Evolutionary conservation across 2,329 filamentous ascomycete genomes (phyloP).

Genomic region (Diaporthe humulicola): DNA sequence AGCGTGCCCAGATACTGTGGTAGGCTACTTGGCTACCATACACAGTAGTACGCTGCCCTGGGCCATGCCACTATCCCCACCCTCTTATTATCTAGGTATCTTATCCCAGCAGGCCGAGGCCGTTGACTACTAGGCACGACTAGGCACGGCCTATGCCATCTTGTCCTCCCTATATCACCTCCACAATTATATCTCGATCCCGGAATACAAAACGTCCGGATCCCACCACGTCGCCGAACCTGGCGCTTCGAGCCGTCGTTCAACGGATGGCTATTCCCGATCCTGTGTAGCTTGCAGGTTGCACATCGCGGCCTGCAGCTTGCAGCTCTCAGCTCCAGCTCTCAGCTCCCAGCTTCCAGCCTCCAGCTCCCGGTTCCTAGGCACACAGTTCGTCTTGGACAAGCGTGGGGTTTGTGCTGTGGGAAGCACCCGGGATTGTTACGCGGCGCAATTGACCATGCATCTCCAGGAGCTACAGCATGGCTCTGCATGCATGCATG

Average conservation of each 20-base stretch:
- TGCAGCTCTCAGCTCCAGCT: not conserved
- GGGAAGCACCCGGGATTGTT: not conserved
- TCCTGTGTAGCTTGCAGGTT: not conserved
- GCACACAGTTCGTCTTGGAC: not conserved
- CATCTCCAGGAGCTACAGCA: slow-evolving; percentile 11
- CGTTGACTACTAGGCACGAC: not conserved
- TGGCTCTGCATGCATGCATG: slow-evolving; percentile 11
- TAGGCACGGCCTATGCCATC: not conserved
- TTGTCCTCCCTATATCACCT: slow-evolving; percentile 1
- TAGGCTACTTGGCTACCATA: too few relatives aligned
- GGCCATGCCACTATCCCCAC: slow-evolving; percentile 4
- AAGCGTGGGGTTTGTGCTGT: not conserved
- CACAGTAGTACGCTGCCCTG: too few relatives aligned
- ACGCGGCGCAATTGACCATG: slow-evolving; percentile 23
- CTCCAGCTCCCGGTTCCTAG: not conserved
- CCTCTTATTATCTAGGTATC: not conserved
- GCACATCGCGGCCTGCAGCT: not conserved
- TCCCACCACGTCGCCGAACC: slow-evolving; percentile 7
- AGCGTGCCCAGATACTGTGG: too few relatives aligned
- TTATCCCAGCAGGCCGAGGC: not conserved
- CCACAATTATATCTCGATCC: slow-evolving; percentile 25
- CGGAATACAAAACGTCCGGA: slow-evolving; percentile 21
- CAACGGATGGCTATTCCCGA: slow-evolving; percentile 19
- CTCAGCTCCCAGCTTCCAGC: not conserved
- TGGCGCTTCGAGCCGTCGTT: slow-evolving; percentile 12